Evolutionary conservation across 139 green algal genomes (phyloP).

Genomic region (Pycnococcus provasolii): DNA sequence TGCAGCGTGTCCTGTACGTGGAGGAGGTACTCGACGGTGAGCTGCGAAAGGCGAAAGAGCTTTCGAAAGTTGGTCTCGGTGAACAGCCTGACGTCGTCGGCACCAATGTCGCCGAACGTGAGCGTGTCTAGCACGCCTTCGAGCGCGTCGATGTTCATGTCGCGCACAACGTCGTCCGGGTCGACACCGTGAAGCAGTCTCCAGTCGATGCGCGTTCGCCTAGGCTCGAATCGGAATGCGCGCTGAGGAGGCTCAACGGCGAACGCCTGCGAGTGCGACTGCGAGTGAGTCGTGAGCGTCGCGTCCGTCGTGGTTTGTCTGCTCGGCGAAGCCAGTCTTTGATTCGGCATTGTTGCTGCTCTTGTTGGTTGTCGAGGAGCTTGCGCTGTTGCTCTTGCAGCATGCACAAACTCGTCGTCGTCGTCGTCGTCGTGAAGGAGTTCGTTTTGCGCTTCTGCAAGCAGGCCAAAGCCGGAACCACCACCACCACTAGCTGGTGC

Average conservation of each 20-base stretch:
- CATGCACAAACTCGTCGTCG: too few species aligned
- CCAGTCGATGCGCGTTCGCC: constrained; percentile 1
- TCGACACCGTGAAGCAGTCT: neutral
- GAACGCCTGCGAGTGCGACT: too few species aligned
- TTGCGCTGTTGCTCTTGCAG: too few species aligned
- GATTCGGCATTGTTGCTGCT: neutral
- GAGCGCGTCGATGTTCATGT: neutral
- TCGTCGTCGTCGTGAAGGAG: too few species aligned
- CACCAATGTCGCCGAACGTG: constrained; percentile 4
- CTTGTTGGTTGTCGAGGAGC: neutral
- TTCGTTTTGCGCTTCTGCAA: too few species aligned
- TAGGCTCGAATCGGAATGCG: neutral
- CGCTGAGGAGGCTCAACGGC: too few species aligned
- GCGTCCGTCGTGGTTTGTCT: too few species aligned
- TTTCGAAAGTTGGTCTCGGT: neutral
- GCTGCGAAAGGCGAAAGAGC: neutral
- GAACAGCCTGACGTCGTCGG: neutral
- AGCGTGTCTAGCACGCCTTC: neutral
- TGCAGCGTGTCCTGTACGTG: constrained; percentile 2
- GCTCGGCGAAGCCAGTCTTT: too few species aligned
- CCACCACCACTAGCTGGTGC: too few species aligned
- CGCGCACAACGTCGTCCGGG: neutral
- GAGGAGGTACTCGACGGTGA: constrained; percentile 2
- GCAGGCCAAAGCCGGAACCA: too few species aligned
- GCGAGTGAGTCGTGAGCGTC: too few species aligned